Evolutionary conservation across 2,329 filamentous ascomycete genomes (phyloP).

Genomic region (Ophioceras dolichostomum): DNA sequence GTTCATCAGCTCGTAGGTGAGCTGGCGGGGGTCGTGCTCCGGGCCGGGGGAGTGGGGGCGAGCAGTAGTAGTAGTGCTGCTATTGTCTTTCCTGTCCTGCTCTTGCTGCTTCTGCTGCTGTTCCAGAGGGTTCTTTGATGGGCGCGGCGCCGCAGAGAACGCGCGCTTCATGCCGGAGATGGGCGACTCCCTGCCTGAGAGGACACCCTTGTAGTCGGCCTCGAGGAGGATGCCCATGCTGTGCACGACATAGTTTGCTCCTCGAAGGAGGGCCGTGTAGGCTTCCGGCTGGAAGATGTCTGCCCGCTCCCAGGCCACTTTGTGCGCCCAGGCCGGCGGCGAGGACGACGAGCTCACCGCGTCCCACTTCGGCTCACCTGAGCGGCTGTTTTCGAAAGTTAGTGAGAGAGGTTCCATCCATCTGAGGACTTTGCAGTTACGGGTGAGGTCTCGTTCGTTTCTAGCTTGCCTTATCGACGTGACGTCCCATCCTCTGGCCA

Average conservation of each 20-base stretch:
- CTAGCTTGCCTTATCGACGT: constrained; percentile 69
- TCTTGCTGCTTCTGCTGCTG: constrained; percentile 46
- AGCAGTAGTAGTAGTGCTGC: too few species aligned
- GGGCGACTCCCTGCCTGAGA: constrained; percentile 76
- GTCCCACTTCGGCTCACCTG: constrained; percentile 79
- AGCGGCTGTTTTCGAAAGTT: constrained; percentile 48
- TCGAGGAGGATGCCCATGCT: constrained; percentile 93
- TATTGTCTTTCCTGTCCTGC: constrained; percentile 22
- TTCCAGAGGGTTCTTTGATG: constrained; percentile 56
- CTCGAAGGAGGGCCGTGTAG: constrained; percentile 64
- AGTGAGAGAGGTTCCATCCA: neutral
- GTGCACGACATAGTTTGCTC: constrained; percentile 80
- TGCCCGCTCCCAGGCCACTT: constrained; percentile 77
- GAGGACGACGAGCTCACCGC: constrained; percentile 57
- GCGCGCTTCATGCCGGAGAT: constrained; percentile 65
- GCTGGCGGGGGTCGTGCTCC: constrained; percentile 40
- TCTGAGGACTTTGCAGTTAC: neutral
- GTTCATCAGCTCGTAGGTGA: constrained; percentile 98
- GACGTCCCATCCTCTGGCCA: constrained; percentile 79
- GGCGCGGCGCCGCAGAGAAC: constrained; percentile 38
- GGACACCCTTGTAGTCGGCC: constrained; percentile 90
- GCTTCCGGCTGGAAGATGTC: constrained; percentile 75
- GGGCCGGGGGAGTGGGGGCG: constrained; percentile 47
- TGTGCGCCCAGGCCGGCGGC: constrained; percentile 68
- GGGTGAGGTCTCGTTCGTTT: neutral